phyloP scores from a whole-genome alignment of 2,329 filamentous ascomycete genomes.

The Catunica adiposa region DNA sequence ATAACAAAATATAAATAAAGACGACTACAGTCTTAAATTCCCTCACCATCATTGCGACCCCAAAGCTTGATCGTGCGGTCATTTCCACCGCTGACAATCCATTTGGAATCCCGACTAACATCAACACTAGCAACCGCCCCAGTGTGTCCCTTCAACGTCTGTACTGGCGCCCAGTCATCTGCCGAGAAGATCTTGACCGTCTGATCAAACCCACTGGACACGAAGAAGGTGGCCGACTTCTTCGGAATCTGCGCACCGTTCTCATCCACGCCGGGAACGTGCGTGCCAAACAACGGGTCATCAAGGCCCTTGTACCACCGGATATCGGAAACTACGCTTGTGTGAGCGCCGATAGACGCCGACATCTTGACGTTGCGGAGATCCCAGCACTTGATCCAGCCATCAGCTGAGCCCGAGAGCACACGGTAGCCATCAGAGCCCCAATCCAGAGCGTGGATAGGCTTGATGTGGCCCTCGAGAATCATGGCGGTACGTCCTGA shows the following conservation, averaged over 20 bases:
- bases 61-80: constrained; percentile 93
- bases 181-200: constrained; percentile 92
- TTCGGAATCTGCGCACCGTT: constrained; percentile 55
- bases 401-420: constrained; percentile 80
- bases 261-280: constrained; percentile 42
- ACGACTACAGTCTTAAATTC: constrained; percentile 23
- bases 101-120: constrained; percentile 67
- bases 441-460: constrained; percentile 90
- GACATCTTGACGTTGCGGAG: constrained; percentile 71
- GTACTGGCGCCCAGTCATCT: constrained; percentile 85
- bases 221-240: constrained; percentile 81
- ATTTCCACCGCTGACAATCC: constrained; percentile 89
- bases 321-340: constrained; percentile 78
- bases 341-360: constrained; percentile 79
- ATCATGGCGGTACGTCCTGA: constrained; percentile 93
- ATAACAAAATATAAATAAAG: no score
- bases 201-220: constrained; percentile 82
- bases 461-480: constrained; percentile 71
- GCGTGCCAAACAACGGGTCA: constrained; percentile 43
- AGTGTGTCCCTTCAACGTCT: constrained; percentile 76
- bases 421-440: constrained; percentile 79
- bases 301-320: constrained; percentile 86
- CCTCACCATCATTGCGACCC: constrained; percentile 64
- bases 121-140: constrained; percentile 86
- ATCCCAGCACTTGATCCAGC: constrained; percentile 97